Evolutionary conservation across 495 filamentous ascomycete genomes (phyloP).

Genomic region (Tirmania nivea): DNA sequence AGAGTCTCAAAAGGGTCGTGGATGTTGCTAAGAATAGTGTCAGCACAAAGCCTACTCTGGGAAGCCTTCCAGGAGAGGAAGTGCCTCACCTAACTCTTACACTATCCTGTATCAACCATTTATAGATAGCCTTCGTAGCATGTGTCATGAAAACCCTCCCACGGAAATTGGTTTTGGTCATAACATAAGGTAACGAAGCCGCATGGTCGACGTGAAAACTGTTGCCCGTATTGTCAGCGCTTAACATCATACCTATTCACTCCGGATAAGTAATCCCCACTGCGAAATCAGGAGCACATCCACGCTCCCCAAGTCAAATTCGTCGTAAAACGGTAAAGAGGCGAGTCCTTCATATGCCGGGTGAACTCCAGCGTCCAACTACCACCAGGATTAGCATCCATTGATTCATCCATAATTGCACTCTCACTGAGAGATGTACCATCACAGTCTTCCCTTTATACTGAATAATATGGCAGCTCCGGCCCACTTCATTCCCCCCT

Average conservation of each 20-base stretch:
- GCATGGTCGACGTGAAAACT: slow-evolving; percentile 92
- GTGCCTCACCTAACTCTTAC: slow-evolving; percentile 48
- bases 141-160: slow-evolving; percentile 98
- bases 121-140: slow-evolving; percentile 97
- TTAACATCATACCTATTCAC: slow-evolving; percentile 1
- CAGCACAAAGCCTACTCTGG: neutral
- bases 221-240: slow-evolving; percentile 20
- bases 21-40: slow-evolving; percentile 9
- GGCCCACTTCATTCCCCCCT: slow-evolving; percentile 88
- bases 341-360: slow-evolving; percentile 92
- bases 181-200: slow-evolving; percentile 83
- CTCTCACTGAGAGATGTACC: slow-evolving; percentile 31
- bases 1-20: slow-evolving; percentile 25
- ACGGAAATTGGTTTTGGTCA: slow-evolving; percentile 92
- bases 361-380: slow-evolving; percentile 94
- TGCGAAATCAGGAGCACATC: slow-evolving; percentile 95
- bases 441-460: slow-evolving; percentile 99
- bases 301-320: slow-evolving; percentile 91
- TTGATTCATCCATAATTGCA: neutral
- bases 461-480: slow-evolving; percentile 92
- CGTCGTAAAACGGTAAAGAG: slow-evolving; percentile 88
- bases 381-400: slow-evolving; percentile 5
- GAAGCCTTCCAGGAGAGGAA: neutral
- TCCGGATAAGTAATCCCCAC: slow-evolving; percentile 12
- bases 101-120: slow-evolving; percentile 94